Evolutionary conservation across 75 land plant genomes (phyloP).

Genomic region (Chamaecyparis obtusa): DNA sequence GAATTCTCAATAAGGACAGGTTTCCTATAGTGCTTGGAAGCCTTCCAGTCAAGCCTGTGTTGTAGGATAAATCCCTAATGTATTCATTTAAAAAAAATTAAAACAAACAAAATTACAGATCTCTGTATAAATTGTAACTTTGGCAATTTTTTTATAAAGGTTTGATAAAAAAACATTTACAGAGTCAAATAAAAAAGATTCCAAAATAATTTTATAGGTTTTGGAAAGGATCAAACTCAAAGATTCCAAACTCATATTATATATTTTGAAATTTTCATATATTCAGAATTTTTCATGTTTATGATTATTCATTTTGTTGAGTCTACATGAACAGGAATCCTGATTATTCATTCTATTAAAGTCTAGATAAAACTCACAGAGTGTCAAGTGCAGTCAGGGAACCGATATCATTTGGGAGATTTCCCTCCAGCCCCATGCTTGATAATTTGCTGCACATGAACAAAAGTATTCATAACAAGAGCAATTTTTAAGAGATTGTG

Average conservation of each 20-base stretch:
- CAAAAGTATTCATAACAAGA: not conserved
- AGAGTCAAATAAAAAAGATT: too few species aligned
- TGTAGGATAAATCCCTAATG: conserved; percentile 16
- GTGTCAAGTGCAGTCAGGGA: not conserved
- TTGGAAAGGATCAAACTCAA: too few species aligned
- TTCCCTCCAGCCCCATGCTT: conserved; percentile 9
- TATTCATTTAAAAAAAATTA: not conserved
- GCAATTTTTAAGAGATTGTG: not conserved
- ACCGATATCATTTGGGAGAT: not conserved
- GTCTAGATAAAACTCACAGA: not conserved
- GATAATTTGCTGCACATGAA: conserved; percentile 1
- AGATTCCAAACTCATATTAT: too few species aligned
- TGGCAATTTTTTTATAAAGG: too few species aligned
- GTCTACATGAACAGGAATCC: too few species aligned
- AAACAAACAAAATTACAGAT: not conserved
- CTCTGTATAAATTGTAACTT: too few species aligned
- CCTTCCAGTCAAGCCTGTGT: not conserved
- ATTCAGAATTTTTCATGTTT: too few species aligned
- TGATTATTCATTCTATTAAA: not conserved
- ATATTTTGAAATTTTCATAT: too few species aligned
- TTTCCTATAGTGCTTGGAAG: conserved; percentile 9
- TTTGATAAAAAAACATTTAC: too few species aligned
- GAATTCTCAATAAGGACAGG: not conserved
- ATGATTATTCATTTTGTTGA: too few species aligned
- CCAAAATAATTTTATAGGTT: too few species aligned